phyloP scores from a whole-genome alignment of 1,284 basidiomycete species.

The Cystobasidium sp. region DNA sequence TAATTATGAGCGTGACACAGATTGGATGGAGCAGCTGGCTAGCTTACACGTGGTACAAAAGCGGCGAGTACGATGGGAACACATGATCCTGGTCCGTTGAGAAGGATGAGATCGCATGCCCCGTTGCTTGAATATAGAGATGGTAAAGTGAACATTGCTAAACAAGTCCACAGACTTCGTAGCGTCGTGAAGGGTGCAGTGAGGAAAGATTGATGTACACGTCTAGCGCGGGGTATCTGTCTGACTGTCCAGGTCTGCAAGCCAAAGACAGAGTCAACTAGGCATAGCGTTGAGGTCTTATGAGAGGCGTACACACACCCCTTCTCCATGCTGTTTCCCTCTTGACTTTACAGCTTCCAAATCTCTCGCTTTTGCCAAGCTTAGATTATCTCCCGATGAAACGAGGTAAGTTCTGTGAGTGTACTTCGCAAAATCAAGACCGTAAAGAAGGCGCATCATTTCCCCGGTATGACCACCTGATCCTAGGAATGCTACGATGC shows the following conservation, averaged over 20 bases:
- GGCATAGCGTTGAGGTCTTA: not conserved
- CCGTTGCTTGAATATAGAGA: conserved; percentile 56
- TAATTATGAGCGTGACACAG: not conserved
- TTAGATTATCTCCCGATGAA: conserved; percentile 80
- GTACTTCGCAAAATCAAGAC: conserved; percentile 77
- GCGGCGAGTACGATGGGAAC: conserved; percentile 75
- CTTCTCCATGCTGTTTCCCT: conserved; percentile 32
- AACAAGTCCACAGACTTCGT: conserved; percentile 63
- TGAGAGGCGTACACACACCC: not conserved
- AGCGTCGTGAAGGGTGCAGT: conserved; percentile 70
- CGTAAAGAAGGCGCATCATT: conserved; percentile 74
- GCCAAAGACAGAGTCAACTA: not conserved
- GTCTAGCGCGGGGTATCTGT: conserved; percentile 52
- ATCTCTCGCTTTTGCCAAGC: conserved; percentile 69
- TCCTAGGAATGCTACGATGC: conserved; percentile 66
- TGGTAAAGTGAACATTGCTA: conserved; percentile 59
- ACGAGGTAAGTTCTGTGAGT: conserved; percentile 78
- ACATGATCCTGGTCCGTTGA: conserved; percentile 97
- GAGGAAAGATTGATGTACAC: conserved; percentile 74
- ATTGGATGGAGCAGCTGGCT: not conserved
- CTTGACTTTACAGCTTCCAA: conserved; percentile 62
- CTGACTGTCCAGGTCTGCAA: conserved; percentile 47
- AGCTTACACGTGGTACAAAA: conserved; percentile 74
- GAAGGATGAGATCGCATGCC: conserved; percentile 72
- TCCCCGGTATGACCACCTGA: conserved; percentile 94